A percentile compares a stretch with the other conserved stretches of the same genome.
These are phyloP conservation scores for Ascochyta clinopodiicola DNA, from an alignment of 2,329 filamentous ascomycete species.

Conservation along the genomic window DNA sequence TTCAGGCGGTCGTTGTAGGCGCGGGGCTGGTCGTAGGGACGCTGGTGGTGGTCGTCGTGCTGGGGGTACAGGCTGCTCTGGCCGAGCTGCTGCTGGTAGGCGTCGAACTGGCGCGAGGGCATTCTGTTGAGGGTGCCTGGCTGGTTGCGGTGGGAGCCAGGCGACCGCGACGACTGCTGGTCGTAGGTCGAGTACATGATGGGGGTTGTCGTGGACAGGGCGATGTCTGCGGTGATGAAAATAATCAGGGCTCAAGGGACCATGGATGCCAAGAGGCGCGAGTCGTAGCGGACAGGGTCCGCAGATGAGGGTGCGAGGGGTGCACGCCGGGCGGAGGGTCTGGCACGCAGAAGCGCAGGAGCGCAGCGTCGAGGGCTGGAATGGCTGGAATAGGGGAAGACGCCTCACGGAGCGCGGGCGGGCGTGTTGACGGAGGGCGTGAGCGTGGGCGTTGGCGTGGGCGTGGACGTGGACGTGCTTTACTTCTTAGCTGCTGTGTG, in stretches of 20 bases:
- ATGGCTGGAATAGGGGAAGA: slow-evolving; percentile 24
- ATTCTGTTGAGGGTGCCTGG: slow-evolving; percentile 71
- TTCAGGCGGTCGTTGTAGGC: slow-evolving; percentile 64
- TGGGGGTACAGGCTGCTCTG: slow-evolving; percentile 69
- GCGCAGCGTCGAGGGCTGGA: slow-evolving; percentile 3
- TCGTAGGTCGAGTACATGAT: slow-evolving; percentile 49
- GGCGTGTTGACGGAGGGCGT: slow-evolving; percentile 28
- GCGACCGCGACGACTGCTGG: slow-evolving; percentile 67
- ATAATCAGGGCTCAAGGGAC: slow-evolving; percentile 32
- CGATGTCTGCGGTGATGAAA: slow-evolving; percentile 25
- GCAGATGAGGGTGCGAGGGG: slow-evolving; percentile 22
- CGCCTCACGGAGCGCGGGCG: slow-evolving; percentile 25
- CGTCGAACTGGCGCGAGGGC: slow-evolving; percentile 79
- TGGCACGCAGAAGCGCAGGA: background rate
- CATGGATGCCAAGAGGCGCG: slow-evolving; percentile 14
- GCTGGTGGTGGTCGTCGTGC: slow-evolving; percentile 20
- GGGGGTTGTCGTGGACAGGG: slow-evolving; percentile 25
- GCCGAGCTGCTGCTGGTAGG: slow-evolving; percentile 70
- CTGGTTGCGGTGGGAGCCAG: slow-evolving; percentile 73
- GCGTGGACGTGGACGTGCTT: no score
- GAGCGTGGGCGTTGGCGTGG: background rate
- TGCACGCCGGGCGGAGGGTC: slow-evolving; percentile 3
- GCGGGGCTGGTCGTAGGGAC: slow-evolving; percentile 57
- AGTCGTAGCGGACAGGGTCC: slow-evolving; percentile 20
- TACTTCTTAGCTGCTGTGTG: background rate